These are phyloP conservation scores for Ophiorrhiza pumila DNA, from an alignment of 257 asterid genomes.

Conservation along the genomic window DNA sequence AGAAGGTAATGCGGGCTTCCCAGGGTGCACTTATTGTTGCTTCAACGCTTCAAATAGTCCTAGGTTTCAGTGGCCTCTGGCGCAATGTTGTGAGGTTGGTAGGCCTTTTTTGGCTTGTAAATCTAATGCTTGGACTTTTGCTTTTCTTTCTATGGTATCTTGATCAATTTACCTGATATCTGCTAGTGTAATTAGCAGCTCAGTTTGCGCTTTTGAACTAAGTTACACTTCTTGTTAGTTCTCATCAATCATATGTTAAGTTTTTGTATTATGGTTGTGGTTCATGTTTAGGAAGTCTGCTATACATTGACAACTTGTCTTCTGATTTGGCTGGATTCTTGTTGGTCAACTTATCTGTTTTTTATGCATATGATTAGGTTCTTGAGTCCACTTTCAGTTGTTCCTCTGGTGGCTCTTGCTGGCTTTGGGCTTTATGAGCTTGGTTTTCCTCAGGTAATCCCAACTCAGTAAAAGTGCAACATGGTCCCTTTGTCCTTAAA, in stretches of 20 bases:
- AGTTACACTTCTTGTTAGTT: background rate
- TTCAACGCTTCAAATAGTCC: constrained; percentile 72
- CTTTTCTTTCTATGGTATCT: background rate
- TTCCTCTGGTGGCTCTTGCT: constrained; percentile 65
- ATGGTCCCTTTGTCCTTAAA: background rate
- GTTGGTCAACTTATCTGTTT: background rate
- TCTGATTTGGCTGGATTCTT: background rate
- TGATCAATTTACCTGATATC: background rate
- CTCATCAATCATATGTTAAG: background rate
- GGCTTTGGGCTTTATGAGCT: constrained; percentile 79
- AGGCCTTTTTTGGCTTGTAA: background rate
- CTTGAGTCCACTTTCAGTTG: constrained; percentile 76
- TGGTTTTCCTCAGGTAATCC: constrained; percentile 74
- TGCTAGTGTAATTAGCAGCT: background rate
- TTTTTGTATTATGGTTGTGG: background rate
- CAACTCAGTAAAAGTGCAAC: background rate
- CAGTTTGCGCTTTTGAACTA: background rate
- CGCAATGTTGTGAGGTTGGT: constrained; percentile 64
- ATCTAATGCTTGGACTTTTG: background rate
- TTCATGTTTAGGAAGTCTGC: background rate
- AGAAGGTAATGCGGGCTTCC: constrained; percentile 81
- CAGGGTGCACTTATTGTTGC: constrained; percentile 86
- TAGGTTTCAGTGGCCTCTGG: constrained; percentile 95
- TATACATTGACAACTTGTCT: background rate
- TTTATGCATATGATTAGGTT: constrained; percentile 31